Evolutionary conservation across 257 asterid species (phyloP), one percentile per base, ranked within the genome.

Genomic region (Fraxinus excelsior): DNA sequence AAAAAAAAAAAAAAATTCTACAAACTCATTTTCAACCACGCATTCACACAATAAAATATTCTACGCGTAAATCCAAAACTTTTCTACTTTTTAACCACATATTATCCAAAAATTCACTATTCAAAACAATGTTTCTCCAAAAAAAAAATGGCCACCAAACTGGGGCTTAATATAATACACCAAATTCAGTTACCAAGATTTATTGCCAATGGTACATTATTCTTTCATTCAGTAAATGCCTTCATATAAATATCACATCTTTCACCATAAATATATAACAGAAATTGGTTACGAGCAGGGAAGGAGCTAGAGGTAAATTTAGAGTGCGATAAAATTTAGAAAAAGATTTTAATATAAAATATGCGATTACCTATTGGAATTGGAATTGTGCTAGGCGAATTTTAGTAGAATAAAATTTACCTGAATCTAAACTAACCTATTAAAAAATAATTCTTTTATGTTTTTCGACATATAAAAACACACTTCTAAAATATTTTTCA

Each of bases 111-210:
- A 31, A 31, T 31, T 31, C 34, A 31, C 34, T 31, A 31, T 31
- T 31, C 34, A 31, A 3, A 31, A 31, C 34, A 31, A 31, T 3
- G 34, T 31, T 31, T 29, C 3, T 31, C 3, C 34, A 5, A 31
- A 31, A 31, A 29, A 29, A 31, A 31, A 31, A 29, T 29, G 34
- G 34, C 34, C 34, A 31, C 34, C 34, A 31, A 31, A 31, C 34
- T 3, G 34, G 34, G 5, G 34, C 34, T 31, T 31, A 7, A 70
- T 26, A 51, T 46, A 58, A 73, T 3, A 51, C 72, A 53, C 34
- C 25, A 28, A 77, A 34, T 44, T 26, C 73, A 18, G 19, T 70
- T 35, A 71, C 65, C 28, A 79, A 29, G 73, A 67, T 71, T 67
- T 66, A 66, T 77, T 7, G 44, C 23, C 18, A 16, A 77, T 69